A percentile compares a stretch with the other conserved stretches of the same genome.
Conservation (phyloP, 768 basidiomycete species). For the Holtermannia corniformis region DNA sequence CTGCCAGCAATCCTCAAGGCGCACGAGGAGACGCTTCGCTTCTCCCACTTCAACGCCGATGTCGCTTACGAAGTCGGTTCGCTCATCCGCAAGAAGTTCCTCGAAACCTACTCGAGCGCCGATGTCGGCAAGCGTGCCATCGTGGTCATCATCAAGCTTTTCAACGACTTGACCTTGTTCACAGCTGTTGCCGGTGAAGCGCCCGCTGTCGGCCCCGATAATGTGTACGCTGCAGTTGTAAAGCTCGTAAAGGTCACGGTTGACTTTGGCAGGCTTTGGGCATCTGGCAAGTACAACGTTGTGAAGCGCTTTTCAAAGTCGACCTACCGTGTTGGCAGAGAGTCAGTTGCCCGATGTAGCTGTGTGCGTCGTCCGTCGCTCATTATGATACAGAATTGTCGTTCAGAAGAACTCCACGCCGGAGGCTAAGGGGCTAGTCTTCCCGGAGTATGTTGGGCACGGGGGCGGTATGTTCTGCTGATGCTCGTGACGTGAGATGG, state of each 20-base stretch:
- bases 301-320: slow-evolving; percentile 16
- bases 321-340: slow-evolving; percentile 16
- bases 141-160: slow-evolving; percentile 8
- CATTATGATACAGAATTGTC: slow-evolving; percentile 19
- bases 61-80: background rate
- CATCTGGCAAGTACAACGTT: slow-evolving; percentile 17
- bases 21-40: background rate
- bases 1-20: background rate
- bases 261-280: slow-evolving; percentile 17
- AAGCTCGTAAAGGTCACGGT: background rate
- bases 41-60: background rate
- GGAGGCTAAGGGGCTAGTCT: slow-evolving; percentile 16
- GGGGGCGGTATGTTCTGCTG: slow-evolving; percentile 22
- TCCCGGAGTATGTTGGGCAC: slow-evolving; percentile 27
- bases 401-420: slow-evolving; percentile 7
- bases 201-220: slow-evolving; percentile 9
- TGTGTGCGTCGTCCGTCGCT: background rate
- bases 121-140: background rate
- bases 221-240: slow-evolving; percentile 7
- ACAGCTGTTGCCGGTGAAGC: slow-evolving; percentile 11
- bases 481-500: background rate
- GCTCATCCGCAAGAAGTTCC: background rate
- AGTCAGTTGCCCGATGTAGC: slow-evolving; percentile 12
- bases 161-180: slow-evolving; percentile 11
- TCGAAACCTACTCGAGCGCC: background rate